A percentile compares a stretch with the other conserved stretches of the same genome.
phyloP scores from a whole-genome alignment of 2,329 filamentous ascomycete genomes.

The Cytospora schulzeri region DNA sequence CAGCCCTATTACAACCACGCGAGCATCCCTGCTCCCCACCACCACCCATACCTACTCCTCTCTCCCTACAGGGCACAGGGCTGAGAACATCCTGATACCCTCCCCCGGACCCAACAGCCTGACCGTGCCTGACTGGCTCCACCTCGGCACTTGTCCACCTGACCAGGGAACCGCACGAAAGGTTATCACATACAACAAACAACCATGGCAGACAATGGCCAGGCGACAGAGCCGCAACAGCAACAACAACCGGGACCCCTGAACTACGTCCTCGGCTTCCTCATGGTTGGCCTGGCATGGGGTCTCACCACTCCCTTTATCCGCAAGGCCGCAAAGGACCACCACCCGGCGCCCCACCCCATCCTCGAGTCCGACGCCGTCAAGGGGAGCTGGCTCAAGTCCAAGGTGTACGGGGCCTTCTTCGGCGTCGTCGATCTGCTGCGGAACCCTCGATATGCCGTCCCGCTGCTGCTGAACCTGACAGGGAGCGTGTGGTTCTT shows the following conservation, averaged over 20 bases:
- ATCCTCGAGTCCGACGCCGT: conserved; percentile 54
- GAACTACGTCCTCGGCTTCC: conserved; percentile 86
- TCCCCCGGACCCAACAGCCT: background rate
- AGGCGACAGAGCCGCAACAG: conserved; percentile 17
- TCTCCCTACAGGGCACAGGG: background rate
- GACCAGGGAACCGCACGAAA: too few species aligned
- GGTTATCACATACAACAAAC: background rate
- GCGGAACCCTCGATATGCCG: conserved; percentile 77
- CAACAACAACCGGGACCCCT: conserved; percentile 56
- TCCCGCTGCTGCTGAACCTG: conserved; percentile 83
- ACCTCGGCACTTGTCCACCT: background rate
- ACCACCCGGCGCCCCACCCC: conserved; percentile 64
- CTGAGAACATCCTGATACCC: background rate
- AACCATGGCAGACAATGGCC: conserved; percentile 16
- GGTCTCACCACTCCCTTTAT: conserved; percentile 93
- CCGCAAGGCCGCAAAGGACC: conserved; percentile 77
- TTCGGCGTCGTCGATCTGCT: conserved; percentile 80
- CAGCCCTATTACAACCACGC: background rate
- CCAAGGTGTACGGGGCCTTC: conserved; percentile 64
- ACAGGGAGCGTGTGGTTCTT: conserved; percentile 98
- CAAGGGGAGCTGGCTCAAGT: conserved; percentile 60
- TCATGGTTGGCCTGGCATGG: conserved; percentile 91
- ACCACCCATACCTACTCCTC: background rate
- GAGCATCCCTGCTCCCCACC: background rate
- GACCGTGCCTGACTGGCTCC: conserved; percentile 4